A percentile compares a stretch with the other conserved stretches of the same genome.
Conservation (phyloP, 2,329 filamentous ascomycete species). For the Botrytis cinerea region DNA sequence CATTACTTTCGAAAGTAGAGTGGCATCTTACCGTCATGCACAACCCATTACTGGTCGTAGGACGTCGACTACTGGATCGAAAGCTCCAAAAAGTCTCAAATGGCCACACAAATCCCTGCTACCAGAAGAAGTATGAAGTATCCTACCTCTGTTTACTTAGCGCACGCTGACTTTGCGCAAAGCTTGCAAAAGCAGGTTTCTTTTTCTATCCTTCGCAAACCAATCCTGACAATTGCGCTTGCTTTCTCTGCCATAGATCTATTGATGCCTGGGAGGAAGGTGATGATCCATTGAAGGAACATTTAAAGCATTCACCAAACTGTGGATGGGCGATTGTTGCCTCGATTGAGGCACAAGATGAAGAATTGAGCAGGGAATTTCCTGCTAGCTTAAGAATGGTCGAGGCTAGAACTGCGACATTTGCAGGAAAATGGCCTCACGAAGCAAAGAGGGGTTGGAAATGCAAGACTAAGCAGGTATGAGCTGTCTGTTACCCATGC, state of each 20-base stretch:
- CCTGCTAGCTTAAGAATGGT: constrained; percentile 71
- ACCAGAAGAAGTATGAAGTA: constrained; percentile 59
- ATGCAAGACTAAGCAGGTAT: constrained; percentile 83
- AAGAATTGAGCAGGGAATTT: constrained; percentile 68
- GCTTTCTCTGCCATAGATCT: constrained; percentile 81
- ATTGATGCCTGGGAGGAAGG: constrained; percentile 90
- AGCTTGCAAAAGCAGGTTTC: constrained; percentile 92
- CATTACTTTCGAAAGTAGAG: constrained; percentile 70
- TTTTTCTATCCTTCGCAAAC: constrained; percentile 76
- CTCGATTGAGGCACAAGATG: constrained; percentile 61
- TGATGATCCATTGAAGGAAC: constrained; percentile 82
- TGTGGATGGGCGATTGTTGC: constrained; percentile 86
- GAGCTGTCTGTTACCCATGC: constrained; percentile 27
- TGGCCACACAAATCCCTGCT: constrained; percentile 80
- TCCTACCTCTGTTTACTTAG: neutral
- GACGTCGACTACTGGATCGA: constrained; percentile 63
- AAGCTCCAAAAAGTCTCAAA: constrained; percentile 57
- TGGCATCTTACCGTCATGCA: constrained; percentile 74
- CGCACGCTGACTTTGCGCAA: constrained; percentile 23
- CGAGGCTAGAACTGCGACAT: constrained; percentile 79
- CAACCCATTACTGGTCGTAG: constrained; percentile 68
- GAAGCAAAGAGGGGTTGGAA: constrained; percentile 86
- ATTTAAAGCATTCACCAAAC: constrained; percentile 76
- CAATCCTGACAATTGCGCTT: constrained; percentile 84
- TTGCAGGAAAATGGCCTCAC: constrained; percentile 84